These are phyloP conservation scores for Metarhizium humberi DNA, from an alignment of 2,329 filamentous ascomycete species.

Conservation along the genomic window DNA sequence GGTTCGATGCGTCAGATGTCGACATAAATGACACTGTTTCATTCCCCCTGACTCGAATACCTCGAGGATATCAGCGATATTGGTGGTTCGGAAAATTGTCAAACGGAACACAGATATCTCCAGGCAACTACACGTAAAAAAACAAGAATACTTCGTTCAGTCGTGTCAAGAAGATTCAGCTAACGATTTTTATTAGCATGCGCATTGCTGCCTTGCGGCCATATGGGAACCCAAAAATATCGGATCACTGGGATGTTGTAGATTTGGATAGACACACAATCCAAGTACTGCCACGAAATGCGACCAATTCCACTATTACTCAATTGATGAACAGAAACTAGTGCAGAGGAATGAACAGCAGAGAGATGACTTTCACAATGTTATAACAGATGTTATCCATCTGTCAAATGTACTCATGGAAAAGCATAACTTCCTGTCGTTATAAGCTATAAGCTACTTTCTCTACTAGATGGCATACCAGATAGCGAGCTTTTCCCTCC, in stretches of 20 bases:
- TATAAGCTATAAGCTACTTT: background rate
- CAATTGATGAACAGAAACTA: background rate
- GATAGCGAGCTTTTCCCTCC: background rate
- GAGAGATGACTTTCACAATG: background rate
- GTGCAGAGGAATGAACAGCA: background rate
- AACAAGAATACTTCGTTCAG: background rate
- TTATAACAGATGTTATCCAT: background rate
- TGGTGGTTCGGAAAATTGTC: constrained; percentile 35
- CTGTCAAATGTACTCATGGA: background rate
- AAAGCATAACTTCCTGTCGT: background rate
- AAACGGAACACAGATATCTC: constrained; percentile 29
- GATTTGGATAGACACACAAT: constrained; percentile 17
- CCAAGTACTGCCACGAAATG: constrained; percentile 23
- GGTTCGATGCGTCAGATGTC: constrained; percentile 3
- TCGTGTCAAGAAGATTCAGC: background rate
- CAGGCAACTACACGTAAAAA: constrained; percentile 31
- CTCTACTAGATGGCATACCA: background rate
- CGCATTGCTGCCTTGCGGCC: constrained; percentile 32
- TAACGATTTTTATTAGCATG: constrained; percentile 18
- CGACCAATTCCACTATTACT: constrained; percentile 14
- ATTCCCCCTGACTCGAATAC: constrained; percentile 26
- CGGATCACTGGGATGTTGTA: constrained; percentile 33
- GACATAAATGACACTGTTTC: constrained; percentile 27
- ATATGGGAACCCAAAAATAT: constrained; percentile 29
- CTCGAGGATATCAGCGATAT: constrained; percentile 23